A percentile compares a stretch with the other conserved stretches of the same genome.
phyloP scores from a whole-genome alignment of 1,139 yeast genomes.

The Pneumocystis canis region DNA sequence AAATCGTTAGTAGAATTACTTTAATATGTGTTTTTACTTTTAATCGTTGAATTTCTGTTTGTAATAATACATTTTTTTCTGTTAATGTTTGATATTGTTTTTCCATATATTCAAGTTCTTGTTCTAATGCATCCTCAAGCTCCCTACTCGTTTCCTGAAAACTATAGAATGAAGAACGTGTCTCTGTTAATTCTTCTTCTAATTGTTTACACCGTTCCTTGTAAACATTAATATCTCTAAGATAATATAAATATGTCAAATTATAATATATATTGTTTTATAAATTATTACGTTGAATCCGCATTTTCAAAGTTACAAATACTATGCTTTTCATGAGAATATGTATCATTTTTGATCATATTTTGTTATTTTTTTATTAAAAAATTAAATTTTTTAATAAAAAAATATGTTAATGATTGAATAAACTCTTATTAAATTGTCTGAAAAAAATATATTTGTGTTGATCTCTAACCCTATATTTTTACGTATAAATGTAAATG shows the following conservation, averaged over 20 bases:
- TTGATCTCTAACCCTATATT: no score
- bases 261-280: not conserved
- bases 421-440: no score
- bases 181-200: slow-evolving; percentile 26
- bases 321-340: not conserved
- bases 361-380: not conserved
- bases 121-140: slow-evolving; percentile 25
- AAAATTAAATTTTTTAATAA: no score
- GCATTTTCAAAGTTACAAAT: not conserved
- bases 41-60: slow-evolving; percentile 19
- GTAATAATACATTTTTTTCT: slow-evolving; percentile 17
- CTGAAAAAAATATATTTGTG: no score
- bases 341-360: not conserved
- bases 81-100: slow-evolving; percentile 19
- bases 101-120: slow-evolving; percentile 25
- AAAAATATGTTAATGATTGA: no score
- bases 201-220: slow-evolving; percentile 16
- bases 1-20: not conserved
- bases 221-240: not conserved
- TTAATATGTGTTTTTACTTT: slow-evolving; percentile 12
- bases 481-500: no score
- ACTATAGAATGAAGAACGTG: slow-evolving; percentile 22
- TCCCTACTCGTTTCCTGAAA: slow-evolving; percentile 16
- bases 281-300: not conserved
- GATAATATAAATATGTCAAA: not conserved